Percentiles rank a stretch among this genome's conserved stretches.
These are phyloP conservation scores for Babjeviella inositovora DNA, from an alignment of 805 yeast genomes.

Conservation along the genomic window DNA sequence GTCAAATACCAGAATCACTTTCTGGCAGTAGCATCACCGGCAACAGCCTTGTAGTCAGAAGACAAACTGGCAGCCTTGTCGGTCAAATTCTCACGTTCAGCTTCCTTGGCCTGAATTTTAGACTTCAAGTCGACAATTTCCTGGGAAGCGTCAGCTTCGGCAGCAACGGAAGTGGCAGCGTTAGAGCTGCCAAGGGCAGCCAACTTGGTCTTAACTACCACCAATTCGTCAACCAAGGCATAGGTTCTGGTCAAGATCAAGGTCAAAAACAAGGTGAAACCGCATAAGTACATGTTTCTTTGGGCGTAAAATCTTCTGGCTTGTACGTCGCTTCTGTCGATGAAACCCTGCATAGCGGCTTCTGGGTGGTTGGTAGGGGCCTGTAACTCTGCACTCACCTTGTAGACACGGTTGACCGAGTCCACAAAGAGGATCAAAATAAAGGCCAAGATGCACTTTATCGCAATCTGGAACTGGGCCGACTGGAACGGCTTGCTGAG, in stretches of 20 bases:
- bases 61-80: slow-evolving; percentile 56
- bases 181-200: slow-evolving; percentile 11
- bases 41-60: slow-evolving; percentile 39
- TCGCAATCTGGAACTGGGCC: slow-evolving; percentile 56
- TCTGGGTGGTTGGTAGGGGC: slow-evolving; percentile 8
- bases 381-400: slow-evolving; percentile 48
- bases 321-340: slow-evolving; percentile 69
- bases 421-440: slow-evolving; percentile 75
- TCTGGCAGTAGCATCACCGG: slow-evolving; percentile 4
- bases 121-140: slow-evolving; percentile 30
- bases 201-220: slow-evolving; percentile 45
- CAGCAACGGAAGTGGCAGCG: slow-evolving; percentile 6
- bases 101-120: slow-evolving; percentile 41
- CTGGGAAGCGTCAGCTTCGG: slow-evolving; percentile 11
- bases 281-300: slow-evolving; percentile 91
- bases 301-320: slow-evolving; percentile 92
- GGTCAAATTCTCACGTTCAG: slow-evolving; percentile 50
- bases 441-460: slow-evolving; percentile 73
- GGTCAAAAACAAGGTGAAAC: slow-evolving; percentile 84
- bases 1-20: not conserved
- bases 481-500: slow-evolving; percentile 56
- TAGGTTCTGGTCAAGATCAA: slow-evolving; percentile 77
- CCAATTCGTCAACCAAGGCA: slow-evolving; percentile 58
- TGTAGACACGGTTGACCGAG: slow-evolving; percentile 68
- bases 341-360: slow-evolving; percentile 9